A percentile compares a stretch with the other conserved stretches of the same genome.
Conservation (phyloP, 1,284 basidiomycete species). For the Thecaphora thlaspeos region DNA sequence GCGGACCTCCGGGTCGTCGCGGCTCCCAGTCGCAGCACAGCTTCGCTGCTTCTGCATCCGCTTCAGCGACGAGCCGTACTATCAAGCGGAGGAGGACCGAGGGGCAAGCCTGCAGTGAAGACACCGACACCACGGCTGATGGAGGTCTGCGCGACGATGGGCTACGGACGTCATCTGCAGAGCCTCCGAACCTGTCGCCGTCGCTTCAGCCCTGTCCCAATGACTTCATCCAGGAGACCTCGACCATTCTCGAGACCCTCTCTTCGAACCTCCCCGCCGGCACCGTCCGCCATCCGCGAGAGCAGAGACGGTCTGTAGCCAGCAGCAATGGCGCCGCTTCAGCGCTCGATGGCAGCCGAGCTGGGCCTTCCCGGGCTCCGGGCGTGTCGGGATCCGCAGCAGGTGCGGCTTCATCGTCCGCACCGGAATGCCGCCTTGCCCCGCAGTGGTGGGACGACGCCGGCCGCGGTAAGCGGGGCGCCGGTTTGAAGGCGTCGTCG, state of each 20-base stretch:
- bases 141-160: background rate
- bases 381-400: no score
- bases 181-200: background rate
- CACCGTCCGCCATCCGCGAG: no score
- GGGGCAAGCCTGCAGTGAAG: background rate
- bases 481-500: background rate
- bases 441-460: no score
- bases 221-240: slow-evolving; percentile 30
- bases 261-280: slow-evolving; percentile 18
- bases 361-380: background rate
- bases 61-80: background rate
- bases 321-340: no score
- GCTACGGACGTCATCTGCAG: background rate
- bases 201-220: slow-evolving; percentile 17
- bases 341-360: background rate
- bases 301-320: no score
- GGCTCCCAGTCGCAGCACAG: no score
- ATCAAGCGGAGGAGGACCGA: background rate
- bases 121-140: background rate
- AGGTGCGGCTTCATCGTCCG: no score
- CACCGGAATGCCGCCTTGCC: no score
- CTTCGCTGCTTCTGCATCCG: no score
- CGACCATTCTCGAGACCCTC: slow-evolving; percentile 31
- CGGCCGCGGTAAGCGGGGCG: no score
- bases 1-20: no score